Percentiles rank a stretch among this genome's conserved stretches.
Evolutionary conservation across 805 yeast species (phyloP).

Genomic region (Starmerella apis): DNA sequence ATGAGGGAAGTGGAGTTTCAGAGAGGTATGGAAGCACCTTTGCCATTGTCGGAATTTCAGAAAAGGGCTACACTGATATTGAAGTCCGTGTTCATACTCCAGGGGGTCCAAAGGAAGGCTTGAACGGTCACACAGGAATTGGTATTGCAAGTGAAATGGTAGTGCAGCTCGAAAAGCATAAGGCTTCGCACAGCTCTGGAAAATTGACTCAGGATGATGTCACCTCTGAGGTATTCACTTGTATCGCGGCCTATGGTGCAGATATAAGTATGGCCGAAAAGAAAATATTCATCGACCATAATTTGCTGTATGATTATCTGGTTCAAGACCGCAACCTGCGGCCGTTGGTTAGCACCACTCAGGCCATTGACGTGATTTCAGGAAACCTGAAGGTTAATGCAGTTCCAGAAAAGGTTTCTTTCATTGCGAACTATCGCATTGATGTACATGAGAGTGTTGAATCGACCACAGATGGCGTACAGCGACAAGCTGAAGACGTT

Average conservation of each 20-base stretch:
- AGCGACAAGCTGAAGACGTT: slow-evolving; percentile 31
- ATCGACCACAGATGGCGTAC: slow-evolving; percentile 34
- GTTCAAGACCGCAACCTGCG: not conserved
- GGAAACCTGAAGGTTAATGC: slow-evolving; percentile 75
- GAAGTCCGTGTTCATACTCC: slow-evolving; percentile 44
- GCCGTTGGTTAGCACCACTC: slow-evolving; percentile 39
- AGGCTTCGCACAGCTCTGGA: slow-evolving; percentile 33
- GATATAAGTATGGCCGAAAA: slow-evolving; percentile 26
- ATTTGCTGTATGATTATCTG: not conserved
- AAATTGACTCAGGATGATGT: slow-evolving; percentile 39
- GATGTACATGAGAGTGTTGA: slow-evolving; percentile 46
- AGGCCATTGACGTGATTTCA: slow-evolving; percentile 52
- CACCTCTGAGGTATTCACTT: slow-evolving; percentile 37
- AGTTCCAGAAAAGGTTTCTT: slow-evolving; percentile 51
- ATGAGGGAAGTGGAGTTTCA: slow-evolving; percentile 50
- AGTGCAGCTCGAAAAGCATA: slow-evolving; percentile 40
- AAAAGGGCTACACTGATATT: slow-evolving; percentile 50
- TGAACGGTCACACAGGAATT: slow-evolving; percentile 72
- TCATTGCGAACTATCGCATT: slow-evolving; percentile 54
- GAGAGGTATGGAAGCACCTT: slow-evolving; percentile 39
- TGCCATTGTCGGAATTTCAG: slow-evolving; percentile 48
- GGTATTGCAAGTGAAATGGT: slow-evolving; percentile 59
- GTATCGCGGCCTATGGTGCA: slow-evolving; percentile 47
- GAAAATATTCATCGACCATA: not conserved
- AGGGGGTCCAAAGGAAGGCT: slow-evolving; percentile 76